Evolutionary conservation across 495 filamentous ascomycete genomes (phyloP), one percentile per base, ranked within the genome.

Genomic region (Trichoderma parareesei): DNA sequence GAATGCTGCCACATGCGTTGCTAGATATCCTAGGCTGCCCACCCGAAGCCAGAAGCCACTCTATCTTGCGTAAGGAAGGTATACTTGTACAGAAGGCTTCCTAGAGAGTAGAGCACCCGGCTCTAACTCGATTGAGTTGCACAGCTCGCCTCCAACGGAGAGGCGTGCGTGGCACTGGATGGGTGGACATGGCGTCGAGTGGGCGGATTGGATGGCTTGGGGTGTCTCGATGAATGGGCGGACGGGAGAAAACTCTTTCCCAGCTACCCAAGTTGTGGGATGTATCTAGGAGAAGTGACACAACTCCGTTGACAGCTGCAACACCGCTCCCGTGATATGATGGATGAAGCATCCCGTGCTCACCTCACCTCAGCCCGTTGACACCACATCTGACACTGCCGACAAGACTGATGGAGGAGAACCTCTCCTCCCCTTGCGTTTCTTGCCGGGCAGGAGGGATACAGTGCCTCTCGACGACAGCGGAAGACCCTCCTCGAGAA

Each of bases 321-420:
- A 8, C 20, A 35, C 2, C 10, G 11, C 20, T 57, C 18, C 16
- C 18, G 35, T 9, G 11, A 7, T 9, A 10, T 37, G 27, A 33
- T 57, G 27, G 9, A 35, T 57, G 44, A 48, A 48, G 44, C n/a
- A 18, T 57, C 27, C 33, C 3, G 10, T 35, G 53, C 53, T 57
- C 53, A 57, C 53, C 53, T 57, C 53, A 57, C 53, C 35, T 57
- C 53, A 57, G 53, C 53, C 11, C 53, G 27, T 13, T 4, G 37
- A 9, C 46, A 35, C 53, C 6, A 14, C 10, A 57, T 57, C 53
- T 57, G 27, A 57, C 53, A 11, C 8, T 5, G 33, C 9, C 46
- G 6, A 6, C 2, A 3, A 41, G 40, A 41, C 40, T 6, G 40
- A 41, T 41, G 40, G 40, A 48, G 44, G 46, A 49, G n/a, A 27